Conservation (phyloP, 352 stramenopile genomes). For the Globisporangium spiculum region DNA sequence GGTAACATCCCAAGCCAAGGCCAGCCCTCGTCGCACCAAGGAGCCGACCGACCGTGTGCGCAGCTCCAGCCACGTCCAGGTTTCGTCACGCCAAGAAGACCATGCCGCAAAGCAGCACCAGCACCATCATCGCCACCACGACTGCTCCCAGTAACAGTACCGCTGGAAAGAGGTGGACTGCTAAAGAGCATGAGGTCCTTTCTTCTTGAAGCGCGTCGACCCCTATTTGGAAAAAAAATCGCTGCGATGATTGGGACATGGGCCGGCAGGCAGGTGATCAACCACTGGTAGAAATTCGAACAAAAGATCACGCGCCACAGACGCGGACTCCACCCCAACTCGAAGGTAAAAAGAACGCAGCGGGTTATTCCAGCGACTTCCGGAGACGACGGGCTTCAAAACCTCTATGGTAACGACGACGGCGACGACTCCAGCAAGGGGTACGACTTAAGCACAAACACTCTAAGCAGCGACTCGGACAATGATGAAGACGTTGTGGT, state of each 20-base stretch:
- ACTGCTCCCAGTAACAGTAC: too few species aligned
- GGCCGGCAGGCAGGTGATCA: not conserved
- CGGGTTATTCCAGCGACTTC: too few species aligned
- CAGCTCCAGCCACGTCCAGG: too few species aligned
- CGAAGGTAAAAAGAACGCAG: not conserved
- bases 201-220: not conserved
- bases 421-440: not conserved
- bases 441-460: not conserved
- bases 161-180: not conserved
- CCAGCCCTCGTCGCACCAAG: too few species aligned
- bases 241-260: not conserved
- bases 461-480: not conserved
- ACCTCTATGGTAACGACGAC: not conserved
- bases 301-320: not conserved
- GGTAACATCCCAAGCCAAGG: too few species aligned
- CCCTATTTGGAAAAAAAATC: not conserved
- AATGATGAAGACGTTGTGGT: too few species aligned
- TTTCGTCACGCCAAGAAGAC: too few species aligned
- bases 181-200: not conserved
- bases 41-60: too few species aligned
- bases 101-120: too few species aligned
- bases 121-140: not conserved
- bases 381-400: not conserved
- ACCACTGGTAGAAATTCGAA: not conserved
- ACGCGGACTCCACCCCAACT: not conserved